phyloP scores from a whole-genome alignment of 202 grass and related monocot genomes.

The Panicum hallii region DNA sequence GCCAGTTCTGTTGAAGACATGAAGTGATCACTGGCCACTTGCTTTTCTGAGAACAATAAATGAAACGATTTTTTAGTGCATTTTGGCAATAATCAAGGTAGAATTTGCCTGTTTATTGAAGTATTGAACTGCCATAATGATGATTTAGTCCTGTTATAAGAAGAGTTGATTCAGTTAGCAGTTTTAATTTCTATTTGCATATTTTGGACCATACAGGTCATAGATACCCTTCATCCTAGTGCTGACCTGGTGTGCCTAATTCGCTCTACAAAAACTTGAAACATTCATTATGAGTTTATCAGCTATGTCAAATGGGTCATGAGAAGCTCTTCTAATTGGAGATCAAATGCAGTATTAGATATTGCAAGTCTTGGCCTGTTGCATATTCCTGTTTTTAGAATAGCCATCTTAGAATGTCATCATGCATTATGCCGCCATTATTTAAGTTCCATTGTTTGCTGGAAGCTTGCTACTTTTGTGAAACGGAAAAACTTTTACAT shows the following conservation, averaged over 20 bases:
- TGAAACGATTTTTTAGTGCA: background rate
- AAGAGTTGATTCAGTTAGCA: background rate
- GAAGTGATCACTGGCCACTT: background rate
- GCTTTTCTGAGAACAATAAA: background rate
- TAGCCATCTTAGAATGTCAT: background rate
- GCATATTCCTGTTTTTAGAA: background rate
- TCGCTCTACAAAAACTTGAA: background rate
- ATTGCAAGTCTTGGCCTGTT: slow-evolving; percentile 6
- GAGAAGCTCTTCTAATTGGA: background rate
- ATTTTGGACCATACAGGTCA: background rate
- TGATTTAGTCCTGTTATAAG: background rate
- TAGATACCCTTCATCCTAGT: slow-evolving; percentile 9
- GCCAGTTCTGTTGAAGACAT: background rate
- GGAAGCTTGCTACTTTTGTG: background rate
- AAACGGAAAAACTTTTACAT: background rate
- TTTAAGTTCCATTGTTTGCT: slow-evolving; percentile 5
- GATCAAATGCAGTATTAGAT: background rate
- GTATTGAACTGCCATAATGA: background rate
- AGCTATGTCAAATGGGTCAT: slow-evolving; percentile 2
- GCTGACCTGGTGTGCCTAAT: background rate
- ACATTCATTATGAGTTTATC: background rate
- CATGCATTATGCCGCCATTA: background rate
- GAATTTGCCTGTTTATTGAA: background rate
- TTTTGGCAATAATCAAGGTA: background rate
- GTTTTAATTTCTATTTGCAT: background rate